phyloP scores from a whole-genome alignment of 805 yeast genomes.

The Wickerhamomyces bisporus region DNA sequence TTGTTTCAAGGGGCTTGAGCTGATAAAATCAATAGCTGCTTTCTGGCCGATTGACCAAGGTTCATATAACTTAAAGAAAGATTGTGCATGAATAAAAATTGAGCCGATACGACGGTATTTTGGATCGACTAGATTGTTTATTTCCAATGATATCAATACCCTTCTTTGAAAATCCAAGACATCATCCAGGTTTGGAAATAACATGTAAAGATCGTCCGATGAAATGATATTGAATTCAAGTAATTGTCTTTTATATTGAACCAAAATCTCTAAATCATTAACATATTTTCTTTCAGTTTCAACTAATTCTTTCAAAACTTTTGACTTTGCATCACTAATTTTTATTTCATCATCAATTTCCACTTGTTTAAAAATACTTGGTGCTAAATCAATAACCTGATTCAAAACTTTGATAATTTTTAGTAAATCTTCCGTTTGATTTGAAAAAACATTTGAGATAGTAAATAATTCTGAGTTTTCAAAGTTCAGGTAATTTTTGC shows the following conservation, averaged over 20 bases:
- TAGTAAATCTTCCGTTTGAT: slow-evolving; percentile 70
- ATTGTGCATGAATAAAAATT: slow-evolving; percentile 77
- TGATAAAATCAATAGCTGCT: slow-evolving; percentile 78
- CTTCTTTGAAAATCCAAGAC: slow-evolving; percentile 90
- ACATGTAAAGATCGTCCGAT: slow-evolving; percentile 70
- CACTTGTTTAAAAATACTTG: slow-evolving; percentile 33
- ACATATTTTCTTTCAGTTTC: slow-evolving; percentile 92
- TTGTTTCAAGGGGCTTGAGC: slow-evolving; percentile 51
- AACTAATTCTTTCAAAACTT: slow-evolving; percentile 77
- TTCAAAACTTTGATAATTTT: slow-evolving; percentile 71
- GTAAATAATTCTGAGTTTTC: slow-evolving; percentile 84
- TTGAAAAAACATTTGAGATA: slow-evolving; percentile 82
- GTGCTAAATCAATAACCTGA: slow-evolving; percentile 52
- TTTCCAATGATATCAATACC: slow-evolving; percentile 82
- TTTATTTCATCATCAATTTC: slow-evolving; percentile 25
- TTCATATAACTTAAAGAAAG: slow-evolving; percentile 83
- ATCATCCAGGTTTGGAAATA: slow-evolving; percentile 81
- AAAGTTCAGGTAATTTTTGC: slow-evolving; percentile 67
- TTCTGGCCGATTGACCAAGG: slow-evolving; percentile 92
- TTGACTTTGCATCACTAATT: slow-evolving; percentile 55
- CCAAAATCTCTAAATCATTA: slow-evolving; percentile 77
- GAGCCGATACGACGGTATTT: slow-evolving; percentile 84
- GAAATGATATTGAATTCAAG: slow-evolving; percentile 61
- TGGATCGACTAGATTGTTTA: slow-evolving; percentile 71
- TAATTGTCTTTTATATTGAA: slow-evolving; percentile 63